Evolutionary conservation across 2,329 filamentous ascomycete genomes (phyloP), one percentile per base, ranked within the genome.

Genomic region (Chaetomium sp.): DNA sequence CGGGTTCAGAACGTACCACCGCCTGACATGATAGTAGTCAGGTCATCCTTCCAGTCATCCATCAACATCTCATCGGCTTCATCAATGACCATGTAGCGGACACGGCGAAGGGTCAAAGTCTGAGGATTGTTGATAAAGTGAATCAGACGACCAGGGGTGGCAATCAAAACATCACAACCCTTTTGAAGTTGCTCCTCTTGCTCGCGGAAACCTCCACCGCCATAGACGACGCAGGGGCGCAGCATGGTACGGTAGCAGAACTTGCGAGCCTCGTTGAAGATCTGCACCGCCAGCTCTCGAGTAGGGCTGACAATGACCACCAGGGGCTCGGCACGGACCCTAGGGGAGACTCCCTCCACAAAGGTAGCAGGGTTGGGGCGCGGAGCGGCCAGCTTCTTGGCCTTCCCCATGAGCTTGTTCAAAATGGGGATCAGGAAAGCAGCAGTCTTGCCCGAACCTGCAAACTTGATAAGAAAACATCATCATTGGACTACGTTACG

Each of bases 181-280:
- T 85, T 88, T 57, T 79, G 77, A 1, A 99, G 79, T 67, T 95
- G 86, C 6, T 79, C 74, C 4, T 85, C 76, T 71, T 96, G 90
- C 10, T 86, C 79, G 1, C 71, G 70, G n/a, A 83, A 8, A n/a
- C 42, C 66, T 0, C 89, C 88, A 6, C 94, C 94, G 49, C 94
- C 94, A 63, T 97, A 99, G 35, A 87, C 78, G 44, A 95, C 90
- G 63, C 88, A 91, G 32, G 94, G 92, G 42, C 94, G 90, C 56
- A 99, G 79, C 89, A 95, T 96, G 3, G 89, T 91, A 1, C 94
- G 86, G 66, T 99, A 99, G 69, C 91, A 96, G 49, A 97, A 83
- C 64, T 92, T 90, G 59, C 94, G 87, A 33, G 89, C 86, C 69
- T 97, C 92, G 60, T 96, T 90, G 72, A 96, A 97, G 63, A 97